Evolutionary conservation across 345 rosid species (phyloP).

Genomic region (Kernera saxatilis): DNA sequence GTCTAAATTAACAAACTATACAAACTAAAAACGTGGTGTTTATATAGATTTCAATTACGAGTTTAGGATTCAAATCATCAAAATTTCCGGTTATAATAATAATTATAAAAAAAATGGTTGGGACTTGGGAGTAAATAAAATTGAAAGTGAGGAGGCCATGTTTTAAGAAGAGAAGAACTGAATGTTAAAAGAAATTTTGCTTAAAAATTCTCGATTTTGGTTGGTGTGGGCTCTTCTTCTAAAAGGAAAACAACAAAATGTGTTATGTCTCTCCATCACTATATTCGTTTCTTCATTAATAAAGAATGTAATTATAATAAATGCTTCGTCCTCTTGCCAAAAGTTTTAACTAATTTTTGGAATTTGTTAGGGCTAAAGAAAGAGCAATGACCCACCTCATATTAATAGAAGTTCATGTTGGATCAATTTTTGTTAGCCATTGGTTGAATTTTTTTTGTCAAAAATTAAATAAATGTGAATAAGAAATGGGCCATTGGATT

Average conservation of each 20-base stretch:
- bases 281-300: not conserved
- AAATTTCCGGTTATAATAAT: no score
- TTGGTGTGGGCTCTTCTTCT: not conserved
- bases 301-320: not conserved
- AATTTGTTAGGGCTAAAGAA: not conserved
- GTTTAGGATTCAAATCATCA: no score
- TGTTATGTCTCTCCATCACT: not conserved
- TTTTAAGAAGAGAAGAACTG: not conserved
- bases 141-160: no score
- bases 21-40: no score
- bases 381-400: not conserved
- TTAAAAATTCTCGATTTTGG: not conserved
- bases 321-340: not conserved
- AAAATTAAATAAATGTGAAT: no score
- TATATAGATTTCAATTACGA: no score
- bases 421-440: no score
- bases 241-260: not conserved
- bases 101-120: no score
- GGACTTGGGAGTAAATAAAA: no score
- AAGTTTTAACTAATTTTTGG: not conserved
- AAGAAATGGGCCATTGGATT: no score
- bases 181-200: not conserved
- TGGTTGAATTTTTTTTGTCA: no score
- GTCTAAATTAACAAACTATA: no score
- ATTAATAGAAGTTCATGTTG: not conserved